Percentiles rank a stretch among this genome's conserved stretches.
Evolutionary conservation across 2,329 filamentous ascomycete genomes (phyloP).

Genomic region (Alternaria sp.): DNA sequence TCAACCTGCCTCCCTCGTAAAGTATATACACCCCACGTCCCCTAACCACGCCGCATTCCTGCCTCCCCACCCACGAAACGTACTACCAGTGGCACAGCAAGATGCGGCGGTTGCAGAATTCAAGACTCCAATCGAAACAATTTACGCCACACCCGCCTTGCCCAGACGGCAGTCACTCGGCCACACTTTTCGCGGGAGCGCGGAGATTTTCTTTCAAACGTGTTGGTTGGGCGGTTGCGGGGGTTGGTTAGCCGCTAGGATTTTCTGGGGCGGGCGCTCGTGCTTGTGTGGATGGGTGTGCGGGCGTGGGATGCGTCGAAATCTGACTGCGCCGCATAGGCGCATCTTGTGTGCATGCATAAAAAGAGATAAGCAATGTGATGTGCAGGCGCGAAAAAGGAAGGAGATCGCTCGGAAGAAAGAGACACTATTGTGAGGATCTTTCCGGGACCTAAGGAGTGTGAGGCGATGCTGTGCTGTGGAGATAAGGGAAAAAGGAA

Average conservation of each 20-base stretch:
- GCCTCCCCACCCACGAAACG: slow-evolving; percentile 1
- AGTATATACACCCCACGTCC: background rate
- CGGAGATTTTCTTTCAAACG: background rate
- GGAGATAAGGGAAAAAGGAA: background rate
- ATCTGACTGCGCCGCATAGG: background rate
- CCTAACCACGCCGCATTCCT: slow-evolving; percentile 4
- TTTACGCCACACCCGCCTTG: background rate
- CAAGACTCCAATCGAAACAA: background rate
- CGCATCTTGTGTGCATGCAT: background rate
- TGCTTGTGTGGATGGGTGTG: background rate
- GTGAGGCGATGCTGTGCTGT: background rate
- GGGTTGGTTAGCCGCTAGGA: background rate
- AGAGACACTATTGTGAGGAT: background rate
- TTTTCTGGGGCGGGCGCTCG: background rate
- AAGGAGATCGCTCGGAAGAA: background rate
- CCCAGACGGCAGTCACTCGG: background rate
- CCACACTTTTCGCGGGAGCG: background rate
- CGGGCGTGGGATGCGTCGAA: background rate
- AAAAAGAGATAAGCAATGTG: background rate
- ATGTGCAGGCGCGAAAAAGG: background rate
- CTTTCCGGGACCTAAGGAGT: background rate
- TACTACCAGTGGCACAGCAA: slow-evolving; percentile 22
- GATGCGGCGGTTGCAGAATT: slow-evolving; percentile 17
- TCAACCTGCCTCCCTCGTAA: no score
- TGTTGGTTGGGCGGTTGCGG: background rate